phyloP scores from a whole-genome alignment of 2,329 filamentous ascomycete species.

The Coniochaeta sp. region DNA sequence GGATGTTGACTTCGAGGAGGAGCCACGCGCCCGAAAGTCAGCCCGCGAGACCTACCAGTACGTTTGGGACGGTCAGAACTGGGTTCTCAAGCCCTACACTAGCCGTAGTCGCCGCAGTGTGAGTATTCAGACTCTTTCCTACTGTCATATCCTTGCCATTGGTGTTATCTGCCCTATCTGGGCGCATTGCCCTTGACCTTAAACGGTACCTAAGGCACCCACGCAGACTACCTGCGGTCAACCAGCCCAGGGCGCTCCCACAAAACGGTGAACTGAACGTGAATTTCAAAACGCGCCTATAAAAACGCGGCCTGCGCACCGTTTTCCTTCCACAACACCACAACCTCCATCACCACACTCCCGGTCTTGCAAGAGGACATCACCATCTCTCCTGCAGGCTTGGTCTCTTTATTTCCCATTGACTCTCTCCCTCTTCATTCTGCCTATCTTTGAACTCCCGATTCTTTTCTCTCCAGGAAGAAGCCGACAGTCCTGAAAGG shows the following conservation, averaged over 20 bases:
- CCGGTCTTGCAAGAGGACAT: no score
- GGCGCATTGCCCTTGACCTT: background rate
- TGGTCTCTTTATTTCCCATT: no score
- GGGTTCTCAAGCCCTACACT: constrained; percentile 18
- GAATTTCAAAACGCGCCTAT: background rate
- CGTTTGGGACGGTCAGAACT: constrained; percentile 30
- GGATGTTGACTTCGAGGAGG: constrained; percentile 40
- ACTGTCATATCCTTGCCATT: constrained; percentile 1
- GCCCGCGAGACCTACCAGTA: constrained; percentile 25
- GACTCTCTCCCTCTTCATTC: no score
- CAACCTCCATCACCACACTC: background rate
- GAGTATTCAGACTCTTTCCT: constrained; percentile 14
- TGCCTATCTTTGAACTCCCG: background rate
- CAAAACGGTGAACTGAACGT: background rate
- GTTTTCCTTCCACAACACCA: background rate
- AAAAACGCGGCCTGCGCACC: background rate
- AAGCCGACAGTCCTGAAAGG: background rate
- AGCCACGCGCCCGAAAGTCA: constrained; percentile 19
- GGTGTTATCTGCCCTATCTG: background rate
- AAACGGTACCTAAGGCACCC: no score
- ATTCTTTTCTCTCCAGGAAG: background rate
- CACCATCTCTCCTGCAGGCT: no score
- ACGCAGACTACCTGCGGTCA: background rate
- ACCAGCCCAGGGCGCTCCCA: background rate
- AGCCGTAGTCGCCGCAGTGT: constrained; percentile 23